Percentiles rank a stretch among this genome's conserved stretches.
phyloP scores from a whole-genome alignment of 371 early-diverging fungal species.

The Mucor irregularis region DNA sequence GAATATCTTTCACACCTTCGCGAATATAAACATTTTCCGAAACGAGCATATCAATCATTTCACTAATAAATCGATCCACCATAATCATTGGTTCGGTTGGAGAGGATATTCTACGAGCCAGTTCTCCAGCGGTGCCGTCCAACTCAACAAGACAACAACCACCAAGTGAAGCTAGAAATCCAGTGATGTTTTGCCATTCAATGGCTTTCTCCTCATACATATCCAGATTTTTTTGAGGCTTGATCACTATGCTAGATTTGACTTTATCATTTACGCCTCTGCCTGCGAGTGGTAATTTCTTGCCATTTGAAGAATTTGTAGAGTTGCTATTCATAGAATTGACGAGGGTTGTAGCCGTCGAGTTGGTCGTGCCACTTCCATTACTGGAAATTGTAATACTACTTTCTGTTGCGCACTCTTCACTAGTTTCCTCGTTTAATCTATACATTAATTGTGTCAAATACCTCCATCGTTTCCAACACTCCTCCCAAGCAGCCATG shows the following conservation, averaged over 20 bases:
- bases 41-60: slow-evolving; percentile 80
- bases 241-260: slow-evolving; percentile 1
- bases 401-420: slow-evolving; percentile 14
- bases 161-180: slow-evolving; percentile 70
- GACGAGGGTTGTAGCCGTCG: background rate
- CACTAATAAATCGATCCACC: slow-evolving; percentile 78
- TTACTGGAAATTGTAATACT: background rate
- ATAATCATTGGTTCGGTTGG: slow-evolving; percentile 48
- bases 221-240: slow-evolving; percentile 13
- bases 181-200: slow-evolving; percentile 74
- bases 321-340: background rate
- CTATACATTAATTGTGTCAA: slow-evolving; percentile 51
- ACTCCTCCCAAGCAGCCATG: slow-evolving; percentile 86
- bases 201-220: slow-evolving; percentile 42
- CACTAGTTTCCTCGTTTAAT: slow-evolving; percentile 35
- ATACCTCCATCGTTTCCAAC: slow-evolving; percentile 79
- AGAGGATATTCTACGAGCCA: slow-evolving; percentile 6
- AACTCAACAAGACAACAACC: slow-evolving; percentile 52
- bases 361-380: background rate
- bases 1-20: slow-evolving; percentile 83
- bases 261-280: background rate
- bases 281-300: background rate
- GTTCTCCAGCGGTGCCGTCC: background rate
- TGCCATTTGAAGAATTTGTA: background rate
- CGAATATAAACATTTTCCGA: slow-evolving; percentile 86